phyloP scores from a whole-genome alignment of 2,329 filamentous ascomycete species.

The Alternaria sp. region DNA sequence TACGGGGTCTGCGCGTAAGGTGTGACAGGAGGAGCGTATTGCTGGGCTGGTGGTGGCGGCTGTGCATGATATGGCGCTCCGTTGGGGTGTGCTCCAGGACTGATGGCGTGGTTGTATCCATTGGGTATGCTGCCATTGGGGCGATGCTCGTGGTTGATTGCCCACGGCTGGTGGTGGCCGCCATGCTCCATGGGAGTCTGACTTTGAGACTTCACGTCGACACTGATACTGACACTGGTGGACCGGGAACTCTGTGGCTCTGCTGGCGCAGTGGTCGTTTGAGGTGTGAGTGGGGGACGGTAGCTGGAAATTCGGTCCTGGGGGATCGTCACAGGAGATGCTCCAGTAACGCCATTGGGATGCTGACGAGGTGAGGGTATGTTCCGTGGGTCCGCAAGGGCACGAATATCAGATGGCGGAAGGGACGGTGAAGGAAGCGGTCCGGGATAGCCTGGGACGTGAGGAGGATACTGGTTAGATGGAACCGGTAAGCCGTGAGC shows the following conservation, averaged over 20 bases:
- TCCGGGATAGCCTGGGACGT: slow-evolving; percentile 31
- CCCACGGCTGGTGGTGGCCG: slow-evolving; percentile 44
- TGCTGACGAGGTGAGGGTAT: slow-evolving; percentile 47
- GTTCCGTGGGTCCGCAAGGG: slow-evolving; percentile 45
- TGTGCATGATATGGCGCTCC: slow-evolving; percentile 45
- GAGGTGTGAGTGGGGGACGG: slow-evolving; percentile 44
- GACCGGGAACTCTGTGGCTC: slow-evolving; percentile 38
- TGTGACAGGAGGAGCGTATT: slow-evolving; percentile 41
- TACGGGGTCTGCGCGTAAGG: slow-evolving; percentile 40
- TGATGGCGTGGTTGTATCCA: slow-evolving; percentile 45
- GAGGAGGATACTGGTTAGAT: slow-evolving; percentile 33
- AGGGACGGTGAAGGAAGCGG: slow-evolving; percentile 44
- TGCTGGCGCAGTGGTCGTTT: slow-evolving; percentile 32
- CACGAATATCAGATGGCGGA: slow-evolving; percentile 45
- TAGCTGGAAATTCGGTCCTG: slow-evolving; percentile 48
- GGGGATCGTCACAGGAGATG: slow-evolving; percentile 42
- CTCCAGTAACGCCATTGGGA: slow-evolving; percentile 46
- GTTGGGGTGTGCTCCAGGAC: slow-evolving; percentile 36
- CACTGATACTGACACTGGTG: slow-evolving; percentile 36
- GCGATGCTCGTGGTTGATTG: slow-evolving; percentile 45
- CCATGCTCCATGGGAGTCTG: slow-evolving; percentile 48
- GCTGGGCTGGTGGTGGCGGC: slow-evolving; percentile 38
- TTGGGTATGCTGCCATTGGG: slow-evolving; percentile 45
- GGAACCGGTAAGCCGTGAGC: slow-evolving; percentile 38
- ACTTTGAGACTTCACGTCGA: slow-evolving; percentile 41